These are phyloP conservation scores for Chalciporus sphaerocephalus DNA, from an alignment of 768 basidiomycete genomes.

Conservation along the genomic window DNA sequence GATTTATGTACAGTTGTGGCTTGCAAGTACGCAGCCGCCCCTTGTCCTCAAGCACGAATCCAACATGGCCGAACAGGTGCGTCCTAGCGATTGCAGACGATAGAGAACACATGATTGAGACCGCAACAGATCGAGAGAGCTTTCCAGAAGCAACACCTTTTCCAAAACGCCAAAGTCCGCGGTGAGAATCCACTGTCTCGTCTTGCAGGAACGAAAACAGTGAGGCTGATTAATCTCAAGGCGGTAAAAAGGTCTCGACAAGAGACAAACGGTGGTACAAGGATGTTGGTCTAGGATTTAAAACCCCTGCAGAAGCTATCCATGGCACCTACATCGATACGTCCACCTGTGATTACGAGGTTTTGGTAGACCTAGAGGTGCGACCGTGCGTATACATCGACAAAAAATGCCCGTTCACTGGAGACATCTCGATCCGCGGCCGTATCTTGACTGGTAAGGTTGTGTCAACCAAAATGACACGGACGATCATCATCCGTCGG, in stretches of 20 bases:
- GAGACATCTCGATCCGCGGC: slow-evolving; percentile 95
- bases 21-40: background rate
- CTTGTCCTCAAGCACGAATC: background rate
- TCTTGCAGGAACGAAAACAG: slow-evolving; percentile 2
- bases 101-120: background rate
- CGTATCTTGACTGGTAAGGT: slow-evolving; percentile 98
- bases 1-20: background rate
- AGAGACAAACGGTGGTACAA: slow-evolving; percentile 99
- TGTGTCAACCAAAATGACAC: slow-evolving; percentile 98
- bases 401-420: slow-evolving; percentile 99
- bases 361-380: background rate
- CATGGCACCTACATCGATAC: slow-evolving; percentile 93
- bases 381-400: slow-evolving; percentile 45
- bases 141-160: slow-evolving; percentile 96
- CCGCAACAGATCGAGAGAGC: slow-evolving; percentile 85
- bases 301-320: slow-evolving; percentile 94
- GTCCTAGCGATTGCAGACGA: slow-evolving; percentile 12
- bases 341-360: slow-evolving; percentile 29
- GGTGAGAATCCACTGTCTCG: slow-evolving; percentile 52
- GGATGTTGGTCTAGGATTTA: slow-evolving; percentile 95
- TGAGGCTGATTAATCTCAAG: slow-evolving; percentile 32
- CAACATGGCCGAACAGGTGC: slow-evolving; percentile 59
- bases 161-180: slow-evolving; percentile 93
- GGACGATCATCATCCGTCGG: slow-evolving; percentile 93
- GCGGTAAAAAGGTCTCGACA: slow-evolving; percentile 86